Conservation (phyloP, 2,329 filamentous ascomycete genomes). For the Trichoderma citrinoviride region DNA sequence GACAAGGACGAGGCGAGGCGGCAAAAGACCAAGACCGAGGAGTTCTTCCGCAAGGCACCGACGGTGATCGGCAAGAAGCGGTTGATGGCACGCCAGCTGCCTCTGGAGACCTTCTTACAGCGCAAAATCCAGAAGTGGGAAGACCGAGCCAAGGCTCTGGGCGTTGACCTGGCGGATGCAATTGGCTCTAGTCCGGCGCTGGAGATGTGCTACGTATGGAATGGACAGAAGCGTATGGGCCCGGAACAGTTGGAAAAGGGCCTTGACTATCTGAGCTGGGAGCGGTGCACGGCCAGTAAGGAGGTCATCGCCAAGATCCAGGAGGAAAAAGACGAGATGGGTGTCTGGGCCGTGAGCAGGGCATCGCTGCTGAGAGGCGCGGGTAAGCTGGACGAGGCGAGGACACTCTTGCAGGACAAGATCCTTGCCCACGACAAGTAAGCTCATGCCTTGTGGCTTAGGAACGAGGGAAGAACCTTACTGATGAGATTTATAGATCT, state of each 20-base stretch:
- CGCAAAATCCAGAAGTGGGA: constrained; percentile 91
- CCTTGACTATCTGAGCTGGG: constrained; percentile 61
- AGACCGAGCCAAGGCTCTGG: constrained; percentile 64
- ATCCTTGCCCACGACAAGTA: constrained; percentile 65
- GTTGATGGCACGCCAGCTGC: constrained; percentile 85
- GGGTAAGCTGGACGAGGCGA: constrained; percentile 63
- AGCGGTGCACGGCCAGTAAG: constrained; percentile 53
- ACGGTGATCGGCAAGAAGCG: constrained; percentile 77
- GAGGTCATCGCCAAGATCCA: constrained; percentile 46
- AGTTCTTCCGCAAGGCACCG: constrained; percentile 69
- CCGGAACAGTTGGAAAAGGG: constrained; percentile 61
- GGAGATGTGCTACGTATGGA: constrained; percentile 96
- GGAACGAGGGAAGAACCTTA: not conserved
- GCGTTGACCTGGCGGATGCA: constrained; percentile 71
- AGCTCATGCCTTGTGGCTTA: constrained; percentile 26
- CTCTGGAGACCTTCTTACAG: constrained; percentile 81
- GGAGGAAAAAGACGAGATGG: constrained; percentile 58
- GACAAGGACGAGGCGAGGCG: constrained; percentile 46
- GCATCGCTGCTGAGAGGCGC: constrained; percentile 65
- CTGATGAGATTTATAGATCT: constrained; percentile 35
- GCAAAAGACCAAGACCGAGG: constrained; percentile 63
- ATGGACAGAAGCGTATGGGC: constrained; percentile 79
- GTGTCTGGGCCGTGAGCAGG: constrained; percentile 63
- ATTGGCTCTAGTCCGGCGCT: constrained; percentile 76
- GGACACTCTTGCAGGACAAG: constrained; percentile 58